Base-by-base conservation (phyloP, 2,329 filamentous ascomycete species). In the Niveomyces coronatus region DNA sequence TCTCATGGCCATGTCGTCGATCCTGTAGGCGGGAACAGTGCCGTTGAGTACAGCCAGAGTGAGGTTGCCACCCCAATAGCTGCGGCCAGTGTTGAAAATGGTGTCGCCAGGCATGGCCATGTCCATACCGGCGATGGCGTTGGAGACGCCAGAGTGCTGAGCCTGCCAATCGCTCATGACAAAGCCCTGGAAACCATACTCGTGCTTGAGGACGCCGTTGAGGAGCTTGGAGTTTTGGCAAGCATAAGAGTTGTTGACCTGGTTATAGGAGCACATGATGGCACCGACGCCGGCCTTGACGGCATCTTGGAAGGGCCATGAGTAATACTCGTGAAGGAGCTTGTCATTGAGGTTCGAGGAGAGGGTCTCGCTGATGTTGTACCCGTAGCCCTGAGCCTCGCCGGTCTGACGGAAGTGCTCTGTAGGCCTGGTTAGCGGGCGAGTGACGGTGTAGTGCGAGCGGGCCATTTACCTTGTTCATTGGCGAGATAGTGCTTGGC, bases 41-140 rank as follows among this genome's bases (percentile, higher is more conserved):
- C 88, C 88, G 53, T 96, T 95, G 49, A 94, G 61, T 5, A 95
- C 79, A 2, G 85, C 85, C 33, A 94, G 65, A 2, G 89, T 95
- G 49, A 96, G 60, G 60, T 96, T 96, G 19, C 79, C 65, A 9
- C 89, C 89, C 82, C 84, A 94, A 67, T 70, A 93, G 14, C 79
- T 81, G 35, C 62, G 58, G 6, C 83, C 83, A 4, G 72, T 76
- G 57, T 82, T 76, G 63, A 95, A 94, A 15, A 62, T 47, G 2
- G 82, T 82, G 54, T 95, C 89, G 39, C 85, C 85, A 1, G 83
- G 83, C 85, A 91, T 91, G n/a, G 72, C 71, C 83, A 91, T 87
- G 56, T 93, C 86, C 17, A 91, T 65, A 27, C 85, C 85, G 16
- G 83, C 82, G 26, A 76, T 65, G 3, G 83, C 79, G 24, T 70